Evolutionary conservation across 768 basidiomycete species (phyloP), one percentile per base, ranked within the genome.

Genomic region (Kwoniella europaea): DNA sequence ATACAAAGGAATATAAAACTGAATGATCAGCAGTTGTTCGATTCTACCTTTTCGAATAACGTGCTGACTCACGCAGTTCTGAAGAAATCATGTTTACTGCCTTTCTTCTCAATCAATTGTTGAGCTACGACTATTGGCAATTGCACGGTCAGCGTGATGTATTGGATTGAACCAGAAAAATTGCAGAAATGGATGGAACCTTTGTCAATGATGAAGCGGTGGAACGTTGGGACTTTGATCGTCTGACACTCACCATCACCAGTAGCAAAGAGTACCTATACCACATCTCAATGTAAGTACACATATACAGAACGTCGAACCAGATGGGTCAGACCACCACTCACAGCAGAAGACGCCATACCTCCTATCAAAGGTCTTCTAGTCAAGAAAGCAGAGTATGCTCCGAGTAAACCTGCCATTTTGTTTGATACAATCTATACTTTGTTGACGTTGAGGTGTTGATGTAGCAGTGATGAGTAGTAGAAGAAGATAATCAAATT

Each of bases 61-160:
- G 29, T 7, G 2, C 1, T 7, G 12, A 63, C 67, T 66, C 56
- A 85, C 85, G 71, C 80, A 18, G 82, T 83, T 29, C 82, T 71
- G 16, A 73, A 76, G 44, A 79, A 68, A 78, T 97, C 93, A 78
- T 96, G 93, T 2, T 89, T 82, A 65, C 78, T 85, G 6, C 92
- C 92, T 73, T 86, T 88, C 76, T 86, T 86, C 79, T 95, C 94
- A 20, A 95, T 87, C 1, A 85, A 87, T 82, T 96, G 94, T 83
- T 97, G 94, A 0, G 94, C 94, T 54, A 95, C 87, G 1, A 94
- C 76, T 79, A 57, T 43, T 29, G 24, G n/a, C 16, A 20, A 56
- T 29, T 29, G 29, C 29, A 29, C 29, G 29, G 29, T 46, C 46
- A 63, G 22, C 41, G 22, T 12, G 9, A 24, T 13, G 29, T n/a